Evolutionary conservation across 1,284 basidiomycete species (phyloP).

Genomic region (Malassezia sp.): DNA sequence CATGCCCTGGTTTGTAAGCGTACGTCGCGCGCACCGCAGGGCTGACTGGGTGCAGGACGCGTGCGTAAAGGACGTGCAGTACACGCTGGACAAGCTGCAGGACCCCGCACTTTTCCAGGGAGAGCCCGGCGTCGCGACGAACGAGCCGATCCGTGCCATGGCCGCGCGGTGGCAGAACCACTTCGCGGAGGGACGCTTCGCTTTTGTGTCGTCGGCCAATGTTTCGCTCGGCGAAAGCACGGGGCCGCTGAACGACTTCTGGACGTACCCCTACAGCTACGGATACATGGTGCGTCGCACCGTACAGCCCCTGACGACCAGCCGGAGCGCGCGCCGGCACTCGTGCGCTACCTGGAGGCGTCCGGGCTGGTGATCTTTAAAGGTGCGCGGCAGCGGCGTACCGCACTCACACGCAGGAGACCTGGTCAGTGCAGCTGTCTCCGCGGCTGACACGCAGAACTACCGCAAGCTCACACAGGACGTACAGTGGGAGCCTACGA

Average conservation of each 20-base stretch:
- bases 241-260: constrained; percentile 27
- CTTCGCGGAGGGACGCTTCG: constrained; percentile 60
- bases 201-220: constrained; percentile 59
- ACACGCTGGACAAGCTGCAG: constrained; percentile 49
- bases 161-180: constrained; percentile 64
- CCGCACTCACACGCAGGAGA: background rate
- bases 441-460: constrained; percentile 15
- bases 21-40: too few species aligned
- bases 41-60: background rate
- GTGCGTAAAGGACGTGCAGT: constrained; percentile 35
- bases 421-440: constrained; percentile 1
- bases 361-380: constrained; percentile 82
- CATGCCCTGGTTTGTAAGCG: constrained; percentile 45
- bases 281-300: background rate
- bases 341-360: constrained; percentile 54
- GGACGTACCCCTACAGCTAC: constrained; percentile 32
- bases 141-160: constrained; percentile 53
- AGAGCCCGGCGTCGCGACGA: constrained; percentile 14
- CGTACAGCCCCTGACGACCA: constrained; percentile 21
- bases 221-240: constrained; percentile 55
- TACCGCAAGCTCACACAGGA: constrained; percentile 69
- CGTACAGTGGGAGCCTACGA: constrained; percentile 72
- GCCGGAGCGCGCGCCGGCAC: constrained; percentile 50
- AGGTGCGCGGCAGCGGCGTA: constrained; percentile 68
- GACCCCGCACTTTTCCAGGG: constrained; percentile 53